A percentile compares a stretch with the other conserved stretches of the same genome.
Evolutionary conservation across 768 basidiomycete genomes (phyloP).

Genomic region (Tricholoma terreum): DNA sequence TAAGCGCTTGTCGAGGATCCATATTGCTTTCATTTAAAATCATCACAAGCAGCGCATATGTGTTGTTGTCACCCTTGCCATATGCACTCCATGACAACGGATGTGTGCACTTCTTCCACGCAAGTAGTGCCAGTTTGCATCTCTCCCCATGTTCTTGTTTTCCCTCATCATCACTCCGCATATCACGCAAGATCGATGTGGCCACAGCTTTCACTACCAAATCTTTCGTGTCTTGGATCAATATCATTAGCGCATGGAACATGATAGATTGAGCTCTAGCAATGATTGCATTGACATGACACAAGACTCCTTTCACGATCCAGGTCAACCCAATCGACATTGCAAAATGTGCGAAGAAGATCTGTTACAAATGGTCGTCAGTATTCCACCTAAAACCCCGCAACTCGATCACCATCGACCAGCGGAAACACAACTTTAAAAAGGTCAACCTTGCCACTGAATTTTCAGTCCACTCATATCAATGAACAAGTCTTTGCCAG

Average conservation of each 20-base stretch:
- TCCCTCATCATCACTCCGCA: neutral
- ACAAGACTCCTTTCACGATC: neutral
- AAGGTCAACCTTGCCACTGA: too few species aligned
- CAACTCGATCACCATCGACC: neutral
- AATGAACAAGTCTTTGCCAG: too few species aligned
- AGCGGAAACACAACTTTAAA: too few species aligned
- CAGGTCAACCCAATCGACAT: neutral
- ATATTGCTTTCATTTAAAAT: neutral
- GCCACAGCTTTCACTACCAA: neutral
- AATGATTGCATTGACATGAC: neutral
- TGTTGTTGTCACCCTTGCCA: neutral
- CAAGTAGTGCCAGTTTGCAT: neutral
- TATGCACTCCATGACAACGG: neutral
- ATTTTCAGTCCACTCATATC: too few species aligned
- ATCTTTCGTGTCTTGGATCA: neutral
- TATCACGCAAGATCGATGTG: neutral
- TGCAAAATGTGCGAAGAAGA: neutral
- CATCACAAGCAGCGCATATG: neutral
- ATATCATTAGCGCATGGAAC: neutral
- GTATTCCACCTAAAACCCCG: too few species aligned
- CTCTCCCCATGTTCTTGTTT: neutral
- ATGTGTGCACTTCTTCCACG: neutral
- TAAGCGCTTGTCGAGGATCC: neutral
- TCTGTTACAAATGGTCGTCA: neutral
- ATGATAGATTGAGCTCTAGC: neutral